A percentile compares a stretch with the other conserved stretches of the same genome.
Evolutionary conservation across 495 filamentous ascomycete species (phyloP).

Genomic region (Hypomontagnella monticulosa): DNA sequence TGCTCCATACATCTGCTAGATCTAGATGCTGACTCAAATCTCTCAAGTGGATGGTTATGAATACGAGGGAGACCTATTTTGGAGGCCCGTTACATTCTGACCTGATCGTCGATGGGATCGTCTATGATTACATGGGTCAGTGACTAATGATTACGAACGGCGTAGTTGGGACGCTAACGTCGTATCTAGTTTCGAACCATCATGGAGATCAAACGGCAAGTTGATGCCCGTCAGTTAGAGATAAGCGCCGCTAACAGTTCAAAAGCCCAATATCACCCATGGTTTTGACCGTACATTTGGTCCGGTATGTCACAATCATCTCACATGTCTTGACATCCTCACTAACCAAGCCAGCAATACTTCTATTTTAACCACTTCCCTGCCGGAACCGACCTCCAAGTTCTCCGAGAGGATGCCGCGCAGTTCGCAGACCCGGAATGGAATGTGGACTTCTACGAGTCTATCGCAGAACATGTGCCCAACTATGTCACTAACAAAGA

Average conservation of each 20-base stretch:
- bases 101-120: conserved; percentile 64
- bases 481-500: conserved; percentile 59
- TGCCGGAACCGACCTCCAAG: conserved; percentile 50
- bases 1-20: neutral
- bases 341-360: conserved; percentile 53
- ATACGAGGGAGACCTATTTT: conserved; percentile 68
- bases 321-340: neutral
- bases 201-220: conserved; percentile 62
- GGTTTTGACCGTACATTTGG: conserved; percentile 69
- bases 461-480: conserved; percentile 63
- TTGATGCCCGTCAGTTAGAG: neutral
- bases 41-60: conserved; percentile 65
- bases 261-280: conserved; percentile 63
- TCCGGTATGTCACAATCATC: conserved; percentile 43
- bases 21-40: conserved; percentile 7
- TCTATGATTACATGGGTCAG: conserved; percentile 50
- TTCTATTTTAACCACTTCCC: conserved; percentile 66
- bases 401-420: conserved; percentile 59
- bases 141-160: neutral
- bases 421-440: conserved; percentile 57
- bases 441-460: conserved; percentile 66
- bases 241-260: conserved; percentile 15
- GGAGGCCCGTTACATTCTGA: conserved; percentile 66
- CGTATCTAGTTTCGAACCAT: conserved; percentile 60
- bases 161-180: conserved; percentile 13